phyloP scores from a whole-genome alignment of 805 yeast species.

The Monosporozyma yasuniensis region DNA sequence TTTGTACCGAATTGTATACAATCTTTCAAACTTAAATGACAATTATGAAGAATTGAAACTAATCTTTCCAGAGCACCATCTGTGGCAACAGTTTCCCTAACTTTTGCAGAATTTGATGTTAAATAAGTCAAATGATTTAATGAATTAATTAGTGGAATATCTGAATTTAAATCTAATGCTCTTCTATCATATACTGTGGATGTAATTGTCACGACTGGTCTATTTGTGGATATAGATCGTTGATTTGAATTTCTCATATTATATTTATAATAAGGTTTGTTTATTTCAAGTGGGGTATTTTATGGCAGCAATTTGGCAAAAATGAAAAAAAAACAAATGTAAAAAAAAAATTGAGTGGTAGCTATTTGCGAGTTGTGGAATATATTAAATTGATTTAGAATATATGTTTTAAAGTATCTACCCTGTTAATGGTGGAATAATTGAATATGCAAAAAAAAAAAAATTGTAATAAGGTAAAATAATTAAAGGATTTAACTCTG shows the following conservation, averaged over 20 bases:
- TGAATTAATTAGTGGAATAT: constrained; percentile 84
- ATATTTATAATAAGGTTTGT: no score
- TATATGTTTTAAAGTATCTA: no score
- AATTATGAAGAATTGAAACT: constrained; percentile 76
- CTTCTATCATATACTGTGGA: constrained; percentile 84
- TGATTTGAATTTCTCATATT: constrained; percentile 85
- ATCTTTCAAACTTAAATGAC: constrained; percentile 36
- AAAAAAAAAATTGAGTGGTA: not conserved
- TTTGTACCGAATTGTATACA: constrained; percentile 8
- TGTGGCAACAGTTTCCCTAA: constrained; percentile 75
- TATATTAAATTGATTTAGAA: no score
- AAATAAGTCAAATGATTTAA: constrained; percentile 82
- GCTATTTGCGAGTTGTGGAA: not conserved
- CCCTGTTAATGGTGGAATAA: no score
- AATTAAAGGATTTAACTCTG: no score
- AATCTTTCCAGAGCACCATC: constrained; percentile 92
- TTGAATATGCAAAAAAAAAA: no score
- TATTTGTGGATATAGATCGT: constrained; percentile 65
- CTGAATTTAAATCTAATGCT: constrained; percentile 84
- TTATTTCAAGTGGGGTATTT: not conserved
- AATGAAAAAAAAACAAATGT: not conserved
- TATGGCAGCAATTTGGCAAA: not conserved
- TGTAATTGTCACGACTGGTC: constrained; percentile 88
- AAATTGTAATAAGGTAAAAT: no score
- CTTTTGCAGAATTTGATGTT: constrained; percentile 77